Conservation (phyloP, 805 yeast species). For the Saccharomycopsis synnaedendra region DNA sequence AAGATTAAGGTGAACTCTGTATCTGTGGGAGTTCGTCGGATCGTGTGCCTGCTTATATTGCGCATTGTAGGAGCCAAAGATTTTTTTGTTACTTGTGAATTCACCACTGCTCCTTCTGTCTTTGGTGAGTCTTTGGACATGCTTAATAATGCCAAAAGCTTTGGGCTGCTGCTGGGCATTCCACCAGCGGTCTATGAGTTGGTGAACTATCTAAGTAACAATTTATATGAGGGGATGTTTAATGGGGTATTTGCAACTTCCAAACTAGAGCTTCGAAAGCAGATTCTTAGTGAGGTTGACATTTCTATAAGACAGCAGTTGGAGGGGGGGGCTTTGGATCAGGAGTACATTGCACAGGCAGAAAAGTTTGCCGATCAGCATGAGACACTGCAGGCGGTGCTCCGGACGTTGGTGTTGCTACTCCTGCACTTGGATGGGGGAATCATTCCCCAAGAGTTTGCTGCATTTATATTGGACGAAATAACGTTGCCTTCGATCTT, state of each 20-base stretch:
- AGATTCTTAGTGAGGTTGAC: conserved; percentile 14
- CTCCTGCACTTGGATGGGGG: conserved; percentile 29
- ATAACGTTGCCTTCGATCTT: conserved; percentile 20
- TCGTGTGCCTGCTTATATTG: conserved; percentile 20
- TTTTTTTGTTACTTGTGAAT: conserved; percentile 22
- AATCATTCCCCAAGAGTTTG: conserved; percentile 26
- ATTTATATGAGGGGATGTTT: conserved; percentile 21
- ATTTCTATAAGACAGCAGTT: conserved; percentile 13
- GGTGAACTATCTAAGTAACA: conserved; percentile 21
- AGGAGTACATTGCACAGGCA: conserved; percentile 12
- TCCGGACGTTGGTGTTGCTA: conserved; percentile 21
- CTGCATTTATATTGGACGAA: conserved; percentile 19
- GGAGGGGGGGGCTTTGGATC: conserved; percentile 11
- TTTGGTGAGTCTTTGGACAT: conserved; percentile 25
- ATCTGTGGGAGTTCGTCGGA: conserved; percentile 20
- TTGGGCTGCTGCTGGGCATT: conserved; percentile 20
- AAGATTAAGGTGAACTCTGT: conserved; percentile 18
- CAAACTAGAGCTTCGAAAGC: background rate
- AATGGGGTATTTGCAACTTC: conserved; percentile 14
- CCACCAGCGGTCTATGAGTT: conserved; percentile 24
- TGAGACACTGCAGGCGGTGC: background rate
- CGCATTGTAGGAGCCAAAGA: conserved; percentile 23
- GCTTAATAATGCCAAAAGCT: conserved; percentile 16
- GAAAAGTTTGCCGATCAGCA: conserved; percentile 13
- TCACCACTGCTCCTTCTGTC: conserved; percentile 19